A percentile compares a stretch with the other conserved stretches of the same genome.
Conservation (phyloP, 2,329 filamentous ascomycete genomes). For the Arthrobotrys conoides region DNA sequence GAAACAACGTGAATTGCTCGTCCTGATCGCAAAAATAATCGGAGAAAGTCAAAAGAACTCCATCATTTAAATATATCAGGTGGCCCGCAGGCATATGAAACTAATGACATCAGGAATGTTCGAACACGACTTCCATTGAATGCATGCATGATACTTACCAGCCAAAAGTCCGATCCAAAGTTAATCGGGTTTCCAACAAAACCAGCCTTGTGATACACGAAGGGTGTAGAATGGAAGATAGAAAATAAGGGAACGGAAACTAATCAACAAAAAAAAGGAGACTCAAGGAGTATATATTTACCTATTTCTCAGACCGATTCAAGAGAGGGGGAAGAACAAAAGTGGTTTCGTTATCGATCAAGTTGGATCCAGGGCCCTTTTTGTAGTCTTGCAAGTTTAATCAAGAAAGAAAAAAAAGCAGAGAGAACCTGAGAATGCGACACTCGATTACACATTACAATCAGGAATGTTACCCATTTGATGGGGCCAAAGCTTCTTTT, state of each 20-base stretch:
- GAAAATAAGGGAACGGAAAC: conserved; percentile 8
- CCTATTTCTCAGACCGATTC: conserved; percentile 6
- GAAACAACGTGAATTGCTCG: neutral
- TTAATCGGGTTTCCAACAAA: conserved; percentile 37
- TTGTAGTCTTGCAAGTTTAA: conserved; percentile 26
- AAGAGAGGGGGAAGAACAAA: conserved; percentile 27
- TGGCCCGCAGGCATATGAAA: neutral
- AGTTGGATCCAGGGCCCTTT: conserved; percentile 46
- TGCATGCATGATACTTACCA: conserved; percentile 41
- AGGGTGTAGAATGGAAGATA: conserved; percentile 10
- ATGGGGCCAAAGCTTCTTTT: conserved; percentile 29
- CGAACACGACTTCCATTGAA: neutral
- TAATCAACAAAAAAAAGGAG: conserved; percentile 24
- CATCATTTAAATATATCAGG: neutral
- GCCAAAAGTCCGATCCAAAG: conserved; percentile 13
- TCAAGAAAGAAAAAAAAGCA: conserved; percentile 7
- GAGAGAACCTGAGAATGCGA: neutral
- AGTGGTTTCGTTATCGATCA: conserved; percentile 33
- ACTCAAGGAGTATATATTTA: neutral
- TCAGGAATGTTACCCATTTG: conserved; percentile 7
- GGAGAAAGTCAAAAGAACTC: neutral
- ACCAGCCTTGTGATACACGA: conserved; percentile 45
- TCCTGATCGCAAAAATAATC: neutral
- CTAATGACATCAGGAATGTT: conserved; percentile 8
- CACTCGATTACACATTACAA: conserved; percentile 15